Percentiles rank a stretch among this genome's conserved stretches.
These are phyloP conservation scores for Allium fistulosum DNA, from an alignment of 106 monocot genomes.

Conservation along the genomic window DNA sequence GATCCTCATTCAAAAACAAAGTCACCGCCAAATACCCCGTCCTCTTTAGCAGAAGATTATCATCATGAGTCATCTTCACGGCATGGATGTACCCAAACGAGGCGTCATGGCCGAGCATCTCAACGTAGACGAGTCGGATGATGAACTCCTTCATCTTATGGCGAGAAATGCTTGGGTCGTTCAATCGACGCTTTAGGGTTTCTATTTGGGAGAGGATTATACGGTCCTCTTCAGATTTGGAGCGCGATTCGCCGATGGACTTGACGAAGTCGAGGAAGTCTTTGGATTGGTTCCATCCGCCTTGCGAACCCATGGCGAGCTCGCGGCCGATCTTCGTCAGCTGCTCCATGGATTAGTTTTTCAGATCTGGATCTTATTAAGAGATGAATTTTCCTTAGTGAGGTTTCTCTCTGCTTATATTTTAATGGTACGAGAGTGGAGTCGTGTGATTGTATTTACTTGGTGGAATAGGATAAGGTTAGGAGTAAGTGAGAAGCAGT, in stretches of 20 bases:
- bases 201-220: conserved; percentile 87
- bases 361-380: conserved; percentile 9
- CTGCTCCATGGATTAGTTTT: conserved; percentile 62
- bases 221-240: conserved; percentile 98
- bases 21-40: conserved; percentile 96
- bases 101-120: conserved; percentile 99
- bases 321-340: conserved; percentile 91
- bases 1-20: conserved; percentile 83
- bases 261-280: conserved; percentile 98
- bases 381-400: not conserved
- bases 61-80: conserved; percentile 97
- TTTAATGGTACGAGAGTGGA: not conserved
- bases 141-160: conserved; percentile 96
- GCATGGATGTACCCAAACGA: conserved; percentile 98
- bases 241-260: conserved; percentile 92
- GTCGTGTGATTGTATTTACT: not conserved
- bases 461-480: conserved; percentile 1
- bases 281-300: conserved; percentile 81
- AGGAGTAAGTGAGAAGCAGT: not conserved
- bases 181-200: conserved; percentile 64
- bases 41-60: conserved; percentile 64
- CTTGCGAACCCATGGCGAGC: conserved; percentile 97
- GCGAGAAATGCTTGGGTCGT: conserved; percentile 79
- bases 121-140: conserved; percentile 83
- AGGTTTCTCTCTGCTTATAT: not conserved